A percentile compares a stretch with the other conserved stretches of the same genome.
Evolutionary conservation across 257 asterid genomes (phyloP).

Genomic region (Solanum clarkiae): DNA sequence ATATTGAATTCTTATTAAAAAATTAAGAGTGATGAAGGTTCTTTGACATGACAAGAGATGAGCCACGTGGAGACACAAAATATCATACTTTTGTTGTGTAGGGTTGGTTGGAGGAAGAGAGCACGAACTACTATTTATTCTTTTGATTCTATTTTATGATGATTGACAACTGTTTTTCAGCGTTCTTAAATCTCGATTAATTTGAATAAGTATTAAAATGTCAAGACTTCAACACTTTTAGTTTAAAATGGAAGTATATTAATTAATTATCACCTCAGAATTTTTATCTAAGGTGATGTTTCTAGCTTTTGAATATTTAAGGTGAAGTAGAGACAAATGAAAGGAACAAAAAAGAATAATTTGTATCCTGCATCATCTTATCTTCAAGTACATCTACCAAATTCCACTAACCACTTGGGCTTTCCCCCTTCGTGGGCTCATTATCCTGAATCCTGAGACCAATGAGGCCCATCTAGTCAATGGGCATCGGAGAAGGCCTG

Average conservation of each 20-base stretch:
- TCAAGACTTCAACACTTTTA: background rate
- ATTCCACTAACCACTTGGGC: background rate
- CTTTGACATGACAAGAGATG: background rate
- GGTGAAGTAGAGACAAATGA: background rate
- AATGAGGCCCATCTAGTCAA: background rate
- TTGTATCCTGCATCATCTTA: background rate
- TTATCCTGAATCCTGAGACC: background rate
- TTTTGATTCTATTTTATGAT: background rate
- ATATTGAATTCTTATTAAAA: background rate
- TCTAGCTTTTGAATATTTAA: background rate
- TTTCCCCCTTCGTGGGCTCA: background rate
- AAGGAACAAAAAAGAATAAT: background rate
- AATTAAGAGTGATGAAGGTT: background rate
- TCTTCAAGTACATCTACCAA: background rate
- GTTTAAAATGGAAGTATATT: background rate
- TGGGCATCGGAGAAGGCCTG: background rate
- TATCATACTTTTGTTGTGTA: background rate
- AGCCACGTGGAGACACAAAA: background rate
- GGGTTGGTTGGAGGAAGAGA: background rate
- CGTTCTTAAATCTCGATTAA: background rate
- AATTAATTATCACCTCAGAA: background rate
- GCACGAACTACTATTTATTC: background rate
- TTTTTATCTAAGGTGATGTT: background rate
- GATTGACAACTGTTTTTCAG: background rate
- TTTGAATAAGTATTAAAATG: rapidly evolving